Percentiles rank a stretch among this genome's conserved stretches.
phyloP scores from a whole-genome alignment of 2,329 filamentous ascomycete species.

The Diaporthe aspalathi region DNA sequence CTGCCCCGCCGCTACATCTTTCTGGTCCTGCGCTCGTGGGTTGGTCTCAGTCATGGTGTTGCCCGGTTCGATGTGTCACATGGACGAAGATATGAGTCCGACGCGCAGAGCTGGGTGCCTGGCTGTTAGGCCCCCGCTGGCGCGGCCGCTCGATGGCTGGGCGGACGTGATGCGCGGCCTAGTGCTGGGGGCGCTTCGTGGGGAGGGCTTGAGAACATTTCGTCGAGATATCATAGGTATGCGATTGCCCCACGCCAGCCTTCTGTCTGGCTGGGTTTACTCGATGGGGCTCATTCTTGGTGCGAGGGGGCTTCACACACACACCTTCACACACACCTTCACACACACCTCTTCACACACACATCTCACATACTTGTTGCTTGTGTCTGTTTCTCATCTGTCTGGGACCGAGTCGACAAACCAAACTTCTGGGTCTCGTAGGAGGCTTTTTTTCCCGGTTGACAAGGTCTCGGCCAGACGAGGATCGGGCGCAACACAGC shows the following conservation, averaged over 20 bases:
- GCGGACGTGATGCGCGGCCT: constrained; percentile 52
- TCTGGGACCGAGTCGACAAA: constrained; percentile 61
- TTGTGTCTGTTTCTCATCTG: constrained; percentile 63
- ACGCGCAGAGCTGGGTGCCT: constrained; percentile 53
- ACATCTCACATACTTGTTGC: constrained; percentile 42
- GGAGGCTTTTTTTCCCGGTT: constrained; percentile 49
- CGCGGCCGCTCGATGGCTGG: constrained; percentile 54
- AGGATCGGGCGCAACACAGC: constrained; percentile 16
- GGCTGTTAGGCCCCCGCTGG: constrained; percentile 41
- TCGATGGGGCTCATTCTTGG: constrained; percentile 99
- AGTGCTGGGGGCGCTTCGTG: constrained; percentile 53
- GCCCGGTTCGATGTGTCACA: constrained; percentile 51
- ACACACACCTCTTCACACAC: constrained; percentile 53
- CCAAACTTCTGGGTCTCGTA: constrained; percentile 49
- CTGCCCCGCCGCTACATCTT: constrained; percentile 46
- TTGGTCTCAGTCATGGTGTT: constrained; percentile 6
- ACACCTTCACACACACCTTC: constrained; percentile 53
- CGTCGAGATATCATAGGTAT: constrained; percentile 97
- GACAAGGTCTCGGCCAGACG: constrained; percentile 44
- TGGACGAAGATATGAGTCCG: constrained; percentile 94
- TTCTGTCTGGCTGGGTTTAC: constrained; percentile 74
- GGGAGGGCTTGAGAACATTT: constrained; percentile 72
- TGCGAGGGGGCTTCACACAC: constrained; percentile 78
- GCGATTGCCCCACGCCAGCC: constrained; percentile 79
- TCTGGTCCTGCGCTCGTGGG: constrained; percentile 42